Conservation (phyloP, 768 basidiomycete species). For the Gloeostereum incarnatum region DNA sequence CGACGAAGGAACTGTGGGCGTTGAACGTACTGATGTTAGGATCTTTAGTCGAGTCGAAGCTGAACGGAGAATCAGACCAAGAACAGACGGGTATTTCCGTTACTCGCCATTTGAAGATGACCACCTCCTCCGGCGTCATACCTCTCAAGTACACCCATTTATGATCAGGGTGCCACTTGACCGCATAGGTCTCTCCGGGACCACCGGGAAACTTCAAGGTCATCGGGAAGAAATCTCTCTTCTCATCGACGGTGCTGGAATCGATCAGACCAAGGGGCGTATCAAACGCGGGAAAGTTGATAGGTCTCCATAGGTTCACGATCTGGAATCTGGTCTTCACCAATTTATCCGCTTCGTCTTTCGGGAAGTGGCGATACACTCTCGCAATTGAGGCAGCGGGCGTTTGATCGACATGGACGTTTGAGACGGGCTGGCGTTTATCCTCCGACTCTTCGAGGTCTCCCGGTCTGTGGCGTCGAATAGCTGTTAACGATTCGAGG, state of each 20-base stretch:
- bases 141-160: constrained; percentile 28
- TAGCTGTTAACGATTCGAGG: constrained; percentile 9
- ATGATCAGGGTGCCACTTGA: constrained; percentile 21
- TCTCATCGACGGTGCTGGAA: constrained; percentile 23
- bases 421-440: constrained; percentile 18
- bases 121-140: constrained; percentile 22
- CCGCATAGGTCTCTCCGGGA: constrained; percentile 27
- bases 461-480: constrained; percentile 19
- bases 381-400: constrained; percentile 21
- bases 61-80: constrained; percentile 6
- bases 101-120: constrained; percentile 28
- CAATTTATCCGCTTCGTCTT: constrained; percentile 21
- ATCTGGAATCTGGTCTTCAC: constrained; percentile 33
- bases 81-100: constrained; percentile 1
- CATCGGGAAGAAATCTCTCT: constrained; percentile 21
- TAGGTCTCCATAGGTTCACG: constrained; percentile 39
- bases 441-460: constrained; percentile 10
- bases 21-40: constrained; percentile 16
- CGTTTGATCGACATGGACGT: constrained; percentile 32
- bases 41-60: constrained; percentile 18
- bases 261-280: constrained; percentile 32
- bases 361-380: constrained; percentile 28
- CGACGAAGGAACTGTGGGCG: constrained; percentile 23
- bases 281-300: constrained; percentile 25
- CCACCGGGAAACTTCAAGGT: constrained; percentile 22